phyloP scores from a whole-genome alignment of 1,284 basidiomycete genomes.

The Amylostereum areolatum region DNA sequence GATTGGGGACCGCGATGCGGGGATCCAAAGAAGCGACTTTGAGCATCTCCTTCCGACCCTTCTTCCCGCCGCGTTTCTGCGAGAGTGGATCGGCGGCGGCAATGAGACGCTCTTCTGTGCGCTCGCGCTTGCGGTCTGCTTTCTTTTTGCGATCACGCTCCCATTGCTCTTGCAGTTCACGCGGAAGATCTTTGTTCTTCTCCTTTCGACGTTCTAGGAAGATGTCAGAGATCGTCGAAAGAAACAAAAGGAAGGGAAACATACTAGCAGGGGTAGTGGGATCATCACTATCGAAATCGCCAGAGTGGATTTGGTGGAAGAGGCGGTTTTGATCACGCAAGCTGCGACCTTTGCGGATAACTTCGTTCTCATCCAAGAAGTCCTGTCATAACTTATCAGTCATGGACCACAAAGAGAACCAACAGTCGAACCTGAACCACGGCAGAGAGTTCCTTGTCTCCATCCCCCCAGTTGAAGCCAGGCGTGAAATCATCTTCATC shows the following conservation, averaged over 20 bases:
- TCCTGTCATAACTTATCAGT: conserved; percentile 19
- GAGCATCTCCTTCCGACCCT: conserved; percentile 58
- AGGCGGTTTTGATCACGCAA: conserved; percentile 51
- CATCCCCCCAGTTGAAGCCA: conserved; percentile 46
- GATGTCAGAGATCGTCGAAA: neutral
- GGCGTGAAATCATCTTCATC: conserved; percentile 19
- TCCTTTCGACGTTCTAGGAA: conserved; percentile 50
- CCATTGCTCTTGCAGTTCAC: conserved; percentile 71
- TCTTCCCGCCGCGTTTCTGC: conserved; percentile 58
- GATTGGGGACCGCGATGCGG: conserved; percentile 40
- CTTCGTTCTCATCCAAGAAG: conserved; percentile 41
- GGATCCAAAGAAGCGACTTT: conserved; percentile 45
- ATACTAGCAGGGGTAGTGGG: conserved; percentile 24
- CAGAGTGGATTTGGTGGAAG: conserved; percentile 61
- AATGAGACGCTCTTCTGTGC: conserved; percentile 52
- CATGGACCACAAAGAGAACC: neutral
- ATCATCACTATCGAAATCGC: conserved; percentile 44
- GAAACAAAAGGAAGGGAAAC: neutral
- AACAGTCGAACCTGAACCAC: conserved; percentile 47
- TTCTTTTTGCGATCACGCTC: conserved; percentile 78
- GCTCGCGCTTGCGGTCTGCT: conserved; percentile 66
- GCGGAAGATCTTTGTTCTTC: conserved; percentile 49
- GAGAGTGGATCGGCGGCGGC: conserved; percentile 50
- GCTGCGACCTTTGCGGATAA: conserved; percentile 29
- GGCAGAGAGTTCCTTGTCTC: conserved; percentile 61